A percentile compares a stretch with the other conserved stretches of the same genome.
Conservation (phyloP, 2,329 filamentous ascomycete genomes). For the Cladobotryum mycophilum region DNA sequence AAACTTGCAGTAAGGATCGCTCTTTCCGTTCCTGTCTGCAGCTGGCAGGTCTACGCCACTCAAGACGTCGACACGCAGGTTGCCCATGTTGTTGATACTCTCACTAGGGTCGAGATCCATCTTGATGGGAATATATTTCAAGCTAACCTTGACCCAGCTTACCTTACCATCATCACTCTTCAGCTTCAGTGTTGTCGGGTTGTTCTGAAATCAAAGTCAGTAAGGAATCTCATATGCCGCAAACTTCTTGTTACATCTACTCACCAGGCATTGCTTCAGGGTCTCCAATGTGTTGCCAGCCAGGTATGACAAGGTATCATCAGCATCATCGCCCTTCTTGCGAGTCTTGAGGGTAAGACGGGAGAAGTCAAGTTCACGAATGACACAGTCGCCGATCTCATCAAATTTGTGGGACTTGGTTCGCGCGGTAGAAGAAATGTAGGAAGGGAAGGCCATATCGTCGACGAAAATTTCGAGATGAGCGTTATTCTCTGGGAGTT, state of each 20-base stretch:
- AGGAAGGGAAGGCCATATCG: constrained; percentile 88
- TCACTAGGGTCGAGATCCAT: constrained; percentile 93
- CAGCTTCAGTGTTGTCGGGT: constrained; percentile 74
- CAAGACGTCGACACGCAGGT: constrained; percentile 84
- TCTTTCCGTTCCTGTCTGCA: constrained; percentile 92
- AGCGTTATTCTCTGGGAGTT: constrained; percentile 68
- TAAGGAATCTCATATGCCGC: background rate
- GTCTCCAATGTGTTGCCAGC: constrained; percentile 81
- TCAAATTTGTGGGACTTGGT: constrained; percentile 67
- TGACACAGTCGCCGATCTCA: constrained; percentile 91
- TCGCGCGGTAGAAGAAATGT: constrained; percentile 70
- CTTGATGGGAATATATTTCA: constrained; percentile 90
- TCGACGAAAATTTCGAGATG: constrained; percentile 88
- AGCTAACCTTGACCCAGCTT: constrained; percentile 79
- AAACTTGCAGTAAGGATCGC: constrained; percentile 95
- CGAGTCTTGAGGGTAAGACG: constrained; percentile 82
- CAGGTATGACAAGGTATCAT: constrained; percentile 74
- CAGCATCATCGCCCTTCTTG: constrained; percentile 70
- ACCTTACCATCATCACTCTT: constrained; percentile 69
- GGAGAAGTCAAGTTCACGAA: constrained; percentile 95
- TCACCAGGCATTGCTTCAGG: constrained; percentile 77
- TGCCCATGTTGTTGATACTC: constrained; percentile 98
- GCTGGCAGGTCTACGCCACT: constrained; percentile 84
- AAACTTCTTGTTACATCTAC: constrained; percentile 22
- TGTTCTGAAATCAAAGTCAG: constrained; percentile 54